Evolutionary conservation across 345 rosid genomes (phyloP), one percentile per base, ranked within the genome.

Genomic region (Citrus glauca): DNA sequence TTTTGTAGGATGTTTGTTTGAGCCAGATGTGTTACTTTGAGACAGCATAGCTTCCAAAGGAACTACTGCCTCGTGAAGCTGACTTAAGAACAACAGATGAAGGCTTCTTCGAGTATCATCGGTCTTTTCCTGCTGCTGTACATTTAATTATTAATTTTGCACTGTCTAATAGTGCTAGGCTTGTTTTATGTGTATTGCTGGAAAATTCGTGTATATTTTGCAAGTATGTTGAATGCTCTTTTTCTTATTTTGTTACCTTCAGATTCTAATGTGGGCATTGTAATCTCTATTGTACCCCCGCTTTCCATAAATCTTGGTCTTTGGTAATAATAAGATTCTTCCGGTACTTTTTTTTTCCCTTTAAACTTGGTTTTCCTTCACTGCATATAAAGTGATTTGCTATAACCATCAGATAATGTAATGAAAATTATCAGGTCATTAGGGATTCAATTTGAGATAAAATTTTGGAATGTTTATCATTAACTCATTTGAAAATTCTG

Each of bases 1-100:
- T 83, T 96, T 88, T 77, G 66, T 78, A 0, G 95, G 96, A 72
- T 84, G 94, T 81, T 86, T 93, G 79, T 78, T 73, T 24, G 95
- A 92, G 83, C 90, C 93, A 24, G 93, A 90, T 78, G 85, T 90
- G 74, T 80, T 88, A 45, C 64, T 87, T 56, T 91, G 81, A 87
- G 75, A 75, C 20, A 66, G 20, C 56, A 10, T 75, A 45, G 60
- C 11, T 42, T 70, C 22, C 20, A 42, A 11, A 35, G 66, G 6
- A 63, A 11, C 27, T 25, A 17, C 67, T 72, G 40, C 45, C 9
- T 57, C 40, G 60, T 22, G 59, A 53, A 75, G 78, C 79, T 69
- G 27, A 60, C n/a, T 79, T 62, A 38, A 64, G 19, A 48, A 59
- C 68, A 56, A 22, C 75, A 30, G 68, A 28, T 64, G 61, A 75